Evolutionary conservation across 305 asterid genomes (phyloP), one percentile per base, ranked within the genome.

Genomic region (Fraxinus platypoda): DNA sequence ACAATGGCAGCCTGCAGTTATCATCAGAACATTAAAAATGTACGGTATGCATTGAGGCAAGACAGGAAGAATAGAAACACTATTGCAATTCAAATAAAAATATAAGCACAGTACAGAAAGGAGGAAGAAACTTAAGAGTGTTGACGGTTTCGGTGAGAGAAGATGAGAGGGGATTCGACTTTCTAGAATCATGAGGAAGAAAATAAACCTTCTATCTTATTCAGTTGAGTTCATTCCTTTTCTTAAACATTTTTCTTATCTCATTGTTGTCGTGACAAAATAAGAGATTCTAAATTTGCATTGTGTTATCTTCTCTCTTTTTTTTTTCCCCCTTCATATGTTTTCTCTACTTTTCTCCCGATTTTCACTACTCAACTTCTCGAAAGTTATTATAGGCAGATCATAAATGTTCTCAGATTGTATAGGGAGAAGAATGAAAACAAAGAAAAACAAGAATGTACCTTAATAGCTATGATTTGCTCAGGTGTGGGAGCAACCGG

Each of bases 391-490:
- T 9, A 31, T 4, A 15, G 19, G 21, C 2, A 49, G 59, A 15
- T 49, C 59, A 49, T 49, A 49, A 49, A 49, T 49, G 21, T 49
- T 49, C 15, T 23, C 66, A 54, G 66, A 66, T 68, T 2, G 54
- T 77, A 72, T 78, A 76, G 19, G 21, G 71, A 78, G 43, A 70
- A 79, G 34, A 49, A 49, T 15, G 59, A 49, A 15, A 49, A 49
- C 59, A 49, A 49, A 49, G 59, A 52, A 71, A 30, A 28, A 76
- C 34, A 70, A 0, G 34, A 31, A 21, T 70, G 74, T 84, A 94
- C 99, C 98, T 94, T 94, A 81, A 94, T 97, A 77, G 98, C 98
- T 84, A 92, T 90, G 84, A 93, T 94, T 88, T 97, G 99, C 91
- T 97, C 94, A 0, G 97, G 97, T 79, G 99, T 96, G 43, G 98